These are phyloP conservation scores for Fusarium sp. DNA, from an alignment of 2,329 filamentous ascomycete species.

Conservation along the genomic window DNA sequence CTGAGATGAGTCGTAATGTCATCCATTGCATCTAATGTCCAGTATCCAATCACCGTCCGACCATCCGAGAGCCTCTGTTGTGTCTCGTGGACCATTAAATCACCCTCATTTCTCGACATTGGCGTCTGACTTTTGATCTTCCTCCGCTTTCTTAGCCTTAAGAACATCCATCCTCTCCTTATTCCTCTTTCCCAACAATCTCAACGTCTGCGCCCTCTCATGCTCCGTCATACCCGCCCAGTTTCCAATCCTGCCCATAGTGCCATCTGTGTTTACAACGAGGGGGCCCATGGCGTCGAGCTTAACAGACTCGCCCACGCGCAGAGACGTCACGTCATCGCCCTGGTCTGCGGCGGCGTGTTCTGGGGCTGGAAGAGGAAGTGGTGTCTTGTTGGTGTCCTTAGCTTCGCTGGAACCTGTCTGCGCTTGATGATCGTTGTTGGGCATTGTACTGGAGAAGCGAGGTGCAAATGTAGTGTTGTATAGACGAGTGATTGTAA, in stretches of 20 bases:
- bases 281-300: constrained; percentile 78
- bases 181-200: constrained; percentile 76
- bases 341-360: constrained; percentile 27
- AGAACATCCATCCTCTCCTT: constrained; percentile 69
- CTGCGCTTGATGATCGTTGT: constrained; percentile 10
- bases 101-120: background rate
- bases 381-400: constrained; percentile 13
- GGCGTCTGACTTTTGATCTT: constrained; percentile 18
- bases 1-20: background rate
- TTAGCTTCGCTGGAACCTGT: constrained; percentile 8
- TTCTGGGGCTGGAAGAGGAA: constrained; percentile 43
- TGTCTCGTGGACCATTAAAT: background rate
- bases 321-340: constrained; percentile 41
- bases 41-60: background rate
- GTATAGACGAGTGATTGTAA: constrained; percentile 18
- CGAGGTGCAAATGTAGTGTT: constrained; percentile 2
- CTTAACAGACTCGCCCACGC: constrained; percentile 57
- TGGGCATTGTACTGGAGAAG: constrained; percentile 20
- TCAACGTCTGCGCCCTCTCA: constrained; percentile 74
- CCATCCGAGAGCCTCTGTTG: background rate
- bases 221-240: constrained; percentile 78
- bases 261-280: constrained; percentile 79
- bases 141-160: constrained; percentile 36
- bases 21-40: background rate
- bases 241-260: constrained; percentile 76